Base-by-base conservation (phyloP, 116 monocot species). In the Thalassia testudinum region DNA sequence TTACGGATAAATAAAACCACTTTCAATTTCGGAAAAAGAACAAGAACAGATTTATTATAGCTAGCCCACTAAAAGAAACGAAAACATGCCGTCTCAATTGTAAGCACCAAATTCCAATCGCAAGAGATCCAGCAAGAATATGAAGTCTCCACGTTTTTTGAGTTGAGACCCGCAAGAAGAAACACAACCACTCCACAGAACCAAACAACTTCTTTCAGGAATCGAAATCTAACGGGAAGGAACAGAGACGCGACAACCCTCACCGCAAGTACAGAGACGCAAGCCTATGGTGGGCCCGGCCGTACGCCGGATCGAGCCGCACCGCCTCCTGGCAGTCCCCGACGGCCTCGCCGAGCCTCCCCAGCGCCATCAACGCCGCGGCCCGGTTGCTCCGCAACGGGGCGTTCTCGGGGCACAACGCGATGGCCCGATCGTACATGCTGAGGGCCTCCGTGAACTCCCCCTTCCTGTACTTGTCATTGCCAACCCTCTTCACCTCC, bases 311-410 rank as follows among this genome's bases (percentile, higher is more conserved):
- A 78, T 91, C 85, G 5, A 91, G 52, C 47, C 63, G 53, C 24
- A 91, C 58, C 0, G 78, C 81, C 52, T 78, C 85, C 60, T 81
- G 78, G 44, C 73, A 85, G 38, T 91, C 91, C 64, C 48, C 65
- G 14, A 74, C 65, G 0, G 91, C 91, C 61, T 91, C 91, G 0
- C 54, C 64, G 18, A 85, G 18, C 58, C 85, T 67, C 23, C 81
- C 76, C 20, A 91, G 42, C 20, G 64, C 81, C 11, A 58, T 70
- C n/a, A 85, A 49, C 21, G 91, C 78, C 1, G 85, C 91, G 1
- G 85, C 85, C 8, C 78, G 66, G 58, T 85, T 91, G 45, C 70
- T 71, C 59, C 75, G 55, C 69, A 70, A 91, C 0, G 70, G 52
- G 0, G 76, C 85, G 48, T 69, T 85, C 1, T 59, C 70, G 0